phyloP scores from a whole-genome alignment of 108 stramenopile genomes.

The Aurantiochytrium sp. region DNA sequence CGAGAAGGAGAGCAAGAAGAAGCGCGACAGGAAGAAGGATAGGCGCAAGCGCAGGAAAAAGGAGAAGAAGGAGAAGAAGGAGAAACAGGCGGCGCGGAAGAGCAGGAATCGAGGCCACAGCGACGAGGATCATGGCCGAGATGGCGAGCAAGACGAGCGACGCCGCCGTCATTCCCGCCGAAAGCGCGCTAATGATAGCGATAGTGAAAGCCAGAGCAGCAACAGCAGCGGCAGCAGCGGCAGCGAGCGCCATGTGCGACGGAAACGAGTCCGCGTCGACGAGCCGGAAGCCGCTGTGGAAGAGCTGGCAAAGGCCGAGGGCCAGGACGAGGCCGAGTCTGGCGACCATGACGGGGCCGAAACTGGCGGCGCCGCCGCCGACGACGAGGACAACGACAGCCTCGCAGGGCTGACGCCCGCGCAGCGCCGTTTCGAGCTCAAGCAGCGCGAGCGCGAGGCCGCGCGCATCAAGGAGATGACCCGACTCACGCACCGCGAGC shows the following conservation, averaged over 20 bases:
- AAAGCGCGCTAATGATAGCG: not conserved
- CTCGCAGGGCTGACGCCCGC: not conserved
- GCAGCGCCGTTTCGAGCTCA: not conserved
- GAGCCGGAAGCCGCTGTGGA: no score
- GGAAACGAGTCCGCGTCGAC: no score
- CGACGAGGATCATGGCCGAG: no score
- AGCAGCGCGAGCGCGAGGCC: not conserved
- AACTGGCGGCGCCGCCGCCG: not conserved
- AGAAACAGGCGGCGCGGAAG: not conserved
- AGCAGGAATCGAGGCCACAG: not conserved
- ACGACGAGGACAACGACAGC: not conserved
- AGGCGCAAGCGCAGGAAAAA: not conserved
- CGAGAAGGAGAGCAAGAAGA: no score
- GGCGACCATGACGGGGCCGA: not conserved
- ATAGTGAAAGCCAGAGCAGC: not conserved
- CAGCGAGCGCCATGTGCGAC: no score
- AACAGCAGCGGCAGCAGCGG: not conserved
- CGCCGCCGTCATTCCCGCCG: not conserved
- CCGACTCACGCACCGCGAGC: not conserved
- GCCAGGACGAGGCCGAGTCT: no score
- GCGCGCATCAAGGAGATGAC: not conserved
- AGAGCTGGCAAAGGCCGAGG: no score
- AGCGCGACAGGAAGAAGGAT: not conserved
- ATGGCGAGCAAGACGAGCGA: not conserved
- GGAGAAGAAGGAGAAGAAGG: not conserved